Conservation (phyloP, 441 rosid genomes). For the Jatropha podagrica region DNA sequence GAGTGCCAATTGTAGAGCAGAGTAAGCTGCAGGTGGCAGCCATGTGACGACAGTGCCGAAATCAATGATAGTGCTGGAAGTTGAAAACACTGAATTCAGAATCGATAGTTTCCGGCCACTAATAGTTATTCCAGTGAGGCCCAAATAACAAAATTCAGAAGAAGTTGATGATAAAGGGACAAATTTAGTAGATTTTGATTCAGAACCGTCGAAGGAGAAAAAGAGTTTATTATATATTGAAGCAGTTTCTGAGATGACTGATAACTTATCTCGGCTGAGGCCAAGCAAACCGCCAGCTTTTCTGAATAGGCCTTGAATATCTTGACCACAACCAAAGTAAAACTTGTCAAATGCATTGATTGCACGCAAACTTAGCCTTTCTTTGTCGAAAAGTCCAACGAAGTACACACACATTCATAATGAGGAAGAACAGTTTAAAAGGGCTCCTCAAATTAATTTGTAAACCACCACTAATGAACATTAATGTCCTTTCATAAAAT, state of each 20-base stretch:
- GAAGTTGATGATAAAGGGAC: constrained; percentile 53
- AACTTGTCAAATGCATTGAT: constrained; percentile 43
- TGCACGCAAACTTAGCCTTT: constrained; percentile 48
- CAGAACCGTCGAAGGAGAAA: constrained; percentile 59
- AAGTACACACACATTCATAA: constrained; percentile 56
- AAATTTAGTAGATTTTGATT: constrained; percentile 43
- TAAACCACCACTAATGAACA: background rate
- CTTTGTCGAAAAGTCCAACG: constrained; percentile 60
- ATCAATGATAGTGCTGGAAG: constrained; percentile 56
- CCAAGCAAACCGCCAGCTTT: constrained; percentile 74
- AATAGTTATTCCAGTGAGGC: constrained; percentile 45
- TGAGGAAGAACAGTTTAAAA: constrained; percentile 47
- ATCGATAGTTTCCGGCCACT: constrained; percentile 41
- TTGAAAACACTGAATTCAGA: constrained; percentile 41
- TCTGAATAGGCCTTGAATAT: constrained; percentile 60
- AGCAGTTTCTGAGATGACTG: constrained; percentile 67
- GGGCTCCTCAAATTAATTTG: constrained; percentile 37
- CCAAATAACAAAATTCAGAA: constrained; percentile 45
- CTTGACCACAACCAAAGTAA: constrained; percentile 74
- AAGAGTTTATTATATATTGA: constrained; percentile 54
- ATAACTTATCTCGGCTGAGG: constrained; percentile 65
- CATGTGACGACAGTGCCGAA: constrained; percentile 62
- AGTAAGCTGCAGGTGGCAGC: constrained; percentile 45
- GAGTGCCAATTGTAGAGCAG: constrained; percentile 44
- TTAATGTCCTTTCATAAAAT: too few relatives aligned